Conservation (phyloP, 2,329 filamentous ascomycete genomes). For the Colletotrichum godetiae region DNA sequence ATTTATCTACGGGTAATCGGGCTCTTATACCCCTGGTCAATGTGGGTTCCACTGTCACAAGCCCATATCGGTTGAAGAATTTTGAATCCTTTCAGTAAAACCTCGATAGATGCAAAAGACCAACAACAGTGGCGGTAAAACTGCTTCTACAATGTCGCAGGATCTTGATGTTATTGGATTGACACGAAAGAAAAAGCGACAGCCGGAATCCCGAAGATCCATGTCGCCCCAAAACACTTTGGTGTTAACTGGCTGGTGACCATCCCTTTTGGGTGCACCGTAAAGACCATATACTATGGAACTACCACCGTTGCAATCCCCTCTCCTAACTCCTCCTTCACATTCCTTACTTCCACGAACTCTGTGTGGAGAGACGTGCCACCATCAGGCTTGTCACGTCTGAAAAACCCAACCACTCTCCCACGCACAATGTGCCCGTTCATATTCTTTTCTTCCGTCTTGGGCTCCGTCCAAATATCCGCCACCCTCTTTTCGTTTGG, state of each 20-base stretch:
- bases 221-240: not conserved
- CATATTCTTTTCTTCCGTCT: constrained; percentile 10
- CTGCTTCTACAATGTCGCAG: not conserved
- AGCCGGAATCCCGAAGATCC: not conserved
- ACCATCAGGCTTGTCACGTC: not conserved
- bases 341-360: constrained; percentile 4
- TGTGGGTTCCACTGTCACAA: too few species aligned
- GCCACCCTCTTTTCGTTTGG: constrained; percentile 10
- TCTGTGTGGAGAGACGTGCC: not conserved
- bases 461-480: constrained; percentile 6
- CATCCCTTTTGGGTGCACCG: not conserved
- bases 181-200: not conserved
- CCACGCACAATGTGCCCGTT: not conserved
- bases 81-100: too few species aligned
- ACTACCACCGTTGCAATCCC: not conserved
- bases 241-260: not conserved
- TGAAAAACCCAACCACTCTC: constrained; percentile 8
- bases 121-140: not conserved
- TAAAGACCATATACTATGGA: not conserved
- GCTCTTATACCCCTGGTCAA: too few species aligned
- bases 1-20: too few species aligned
- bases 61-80: too few species aligned
- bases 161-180: not conserved
- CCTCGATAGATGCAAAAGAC: not conserved
- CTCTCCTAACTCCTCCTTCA: not conserved